Evolutionary conservation across 1,284 basidiomycete species (phyloP).

Genomic region (Takashimella koratensis): DNA sequence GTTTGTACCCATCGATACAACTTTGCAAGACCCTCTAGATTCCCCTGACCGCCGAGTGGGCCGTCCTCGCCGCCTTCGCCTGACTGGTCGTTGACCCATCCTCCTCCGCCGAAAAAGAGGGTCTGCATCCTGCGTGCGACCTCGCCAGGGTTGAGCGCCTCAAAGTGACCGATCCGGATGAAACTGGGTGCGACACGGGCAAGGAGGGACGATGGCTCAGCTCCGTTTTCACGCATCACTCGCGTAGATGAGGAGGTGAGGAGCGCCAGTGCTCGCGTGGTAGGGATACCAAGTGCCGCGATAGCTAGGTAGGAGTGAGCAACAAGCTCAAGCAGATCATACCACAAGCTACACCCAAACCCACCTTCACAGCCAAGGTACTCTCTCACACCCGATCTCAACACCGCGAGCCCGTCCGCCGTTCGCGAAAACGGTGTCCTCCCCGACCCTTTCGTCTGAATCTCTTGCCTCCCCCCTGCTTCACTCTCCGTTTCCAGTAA

Average conservation of each 20-base stretch:
- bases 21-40: constrained; percentile 67
- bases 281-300: constrained; percentile 80
- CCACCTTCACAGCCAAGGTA: constrained; percentile 80
- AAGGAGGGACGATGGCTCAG: constrained; percentile 72
- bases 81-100: constrained; percentile 53
- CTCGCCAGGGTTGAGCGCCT: constrained; percentile 72
- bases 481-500: constrained; percentile 71
- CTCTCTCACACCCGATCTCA: constrained; percentile 88
- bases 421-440: constrained; percentile 87
- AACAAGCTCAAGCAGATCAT: background rate
- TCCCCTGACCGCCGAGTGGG: constrained; percentile 53
- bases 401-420: constrained; percentile 89
- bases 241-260: constrained; percentile 66
- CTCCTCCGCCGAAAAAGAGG: constrained; percentile 55
- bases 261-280: constrained; percentile 80
- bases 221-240: constrained; percentile 70
- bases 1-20: constrained; percentile 71
- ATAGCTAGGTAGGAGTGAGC: constrained; percentile 59
- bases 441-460: constrained; percentile 92
- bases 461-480: constrained; percentile 62
- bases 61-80: constrained; percentile 16
- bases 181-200: constrained; percentile 86
- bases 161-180: constrained; percentile 86
- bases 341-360: constrained; percentile 3
- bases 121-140: constrained; percentile 48